phyloP scores from a whole-genome alignment of 1,139 yeast genomes.

The Kluyveromyces marxianus region DNA sequence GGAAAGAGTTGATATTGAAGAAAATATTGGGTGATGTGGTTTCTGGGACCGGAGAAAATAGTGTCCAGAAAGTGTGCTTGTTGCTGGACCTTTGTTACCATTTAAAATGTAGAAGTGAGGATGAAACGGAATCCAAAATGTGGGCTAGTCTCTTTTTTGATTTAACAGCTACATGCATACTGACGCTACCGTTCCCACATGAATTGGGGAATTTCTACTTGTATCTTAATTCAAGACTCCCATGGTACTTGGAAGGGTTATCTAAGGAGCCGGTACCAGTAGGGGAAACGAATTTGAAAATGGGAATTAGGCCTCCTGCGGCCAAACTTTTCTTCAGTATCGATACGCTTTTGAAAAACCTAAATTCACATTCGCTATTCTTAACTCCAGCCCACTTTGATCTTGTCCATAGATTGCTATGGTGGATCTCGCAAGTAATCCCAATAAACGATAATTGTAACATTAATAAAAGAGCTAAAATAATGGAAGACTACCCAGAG shows the following conservation, averaged over 20 bases:
- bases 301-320: constrained; percentile 26
- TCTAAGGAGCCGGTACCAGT: constrained; percentile 11
- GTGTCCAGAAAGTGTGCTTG: neutral
- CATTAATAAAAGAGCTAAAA: constrained; percentile 23
- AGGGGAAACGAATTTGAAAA: constrained; percentile 22
- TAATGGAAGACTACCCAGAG: constrained; percentile 14
- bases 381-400: constrained; percentile 22
- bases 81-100: constrained; percentile 4
- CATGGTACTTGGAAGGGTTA: constrained; percentile 23
- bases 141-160: constrained; percentile 18
- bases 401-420: constrained; percentile 22
- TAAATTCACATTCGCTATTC: constrained; percentile 16
- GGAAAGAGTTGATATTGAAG: neutral
- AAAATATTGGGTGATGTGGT: constrained; percentile 1
- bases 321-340: constrained; percentile 25
- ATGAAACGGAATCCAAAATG: constrained; percentile 1
- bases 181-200: constrained; percentile 22
- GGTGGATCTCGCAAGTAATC: constrained; percentile 26
- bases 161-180: constrained; percentile 16
- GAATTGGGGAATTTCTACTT: constrained; percentile 22
- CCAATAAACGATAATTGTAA: constrained; percentile 28
- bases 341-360: constrained; percentile 19
- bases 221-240: constrained; percentile 24
- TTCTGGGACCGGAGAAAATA: neutral
- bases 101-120: neutral